phyloP scores from a whole-genome alignment of 768 basidiomycete species.

The Termitomyces sp. region DNA sequence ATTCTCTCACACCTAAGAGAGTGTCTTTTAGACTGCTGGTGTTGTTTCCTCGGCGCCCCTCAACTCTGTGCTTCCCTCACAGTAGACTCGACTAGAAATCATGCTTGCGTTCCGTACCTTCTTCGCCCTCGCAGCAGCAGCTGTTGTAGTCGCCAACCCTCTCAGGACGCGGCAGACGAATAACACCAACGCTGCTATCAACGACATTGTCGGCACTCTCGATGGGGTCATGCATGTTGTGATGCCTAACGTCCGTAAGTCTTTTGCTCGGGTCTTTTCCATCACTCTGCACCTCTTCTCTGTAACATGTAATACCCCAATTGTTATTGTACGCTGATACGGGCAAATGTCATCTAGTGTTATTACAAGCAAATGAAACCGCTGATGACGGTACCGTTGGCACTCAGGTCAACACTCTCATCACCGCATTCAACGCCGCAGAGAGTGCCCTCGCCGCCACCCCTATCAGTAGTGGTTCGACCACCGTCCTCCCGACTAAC shows the following conservation, averaged over 20 bases:
- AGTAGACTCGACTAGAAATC: conserved; percentile 2
- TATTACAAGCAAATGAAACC: conserved; percentile 23
- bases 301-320: not conserved
- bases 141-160: conserved; percentile 22
- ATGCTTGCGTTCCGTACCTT: conserved; percentile 26
- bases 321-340: not conserved
- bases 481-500: conserved; percentile 25
- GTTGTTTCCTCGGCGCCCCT: not conserved
- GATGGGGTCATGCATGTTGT: conserved; percentile 15
- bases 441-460: conserved; percentile 15
- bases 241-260: conserved; percentile 22
- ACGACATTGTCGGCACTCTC: conserved; percentile 20
- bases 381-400: conserved; percentile 24
- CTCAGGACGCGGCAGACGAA: conserved; percentile 23
- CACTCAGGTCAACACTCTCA: conserved; percentile 18
- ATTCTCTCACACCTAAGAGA: conserved; percentile 13
- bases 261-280: not conserved
- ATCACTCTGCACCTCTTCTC: not conserved
- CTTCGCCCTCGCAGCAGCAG: conserved; percentile 21
- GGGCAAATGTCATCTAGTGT: conserved; percentile 13
- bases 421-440: conserved; percentile 20
- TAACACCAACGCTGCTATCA: conserved; percentile 27
- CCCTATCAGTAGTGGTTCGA: conserved; percentile 25
- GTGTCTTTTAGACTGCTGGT: conserved; percentile 11
- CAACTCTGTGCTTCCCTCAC: not conserved